Evolutionary conservation across 176 grass and related monocot species (phyloP).

Genomic region (Zea mays): DNA sequence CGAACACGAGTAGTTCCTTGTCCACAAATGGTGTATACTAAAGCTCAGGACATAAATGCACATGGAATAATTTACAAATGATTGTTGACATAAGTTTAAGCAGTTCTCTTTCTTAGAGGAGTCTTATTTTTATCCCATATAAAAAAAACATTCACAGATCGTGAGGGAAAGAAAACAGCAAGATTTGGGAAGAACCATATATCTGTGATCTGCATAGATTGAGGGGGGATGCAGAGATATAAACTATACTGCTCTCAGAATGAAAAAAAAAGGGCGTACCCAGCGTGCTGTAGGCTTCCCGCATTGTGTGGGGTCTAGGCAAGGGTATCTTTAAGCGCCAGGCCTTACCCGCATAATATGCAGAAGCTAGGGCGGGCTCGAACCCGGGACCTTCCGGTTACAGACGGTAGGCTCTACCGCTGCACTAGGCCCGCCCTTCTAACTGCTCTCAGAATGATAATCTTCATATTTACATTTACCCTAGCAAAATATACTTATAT

Average conservation of each 20-base stretch:
- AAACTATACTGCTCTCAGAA: not conserved
- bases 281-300: no score
- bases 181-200: not conserved
- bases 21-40: constrained; percentile 14
- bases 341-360: no score
- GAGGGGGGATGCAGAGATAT: not conserved
- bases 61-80: constrained; percentile 4
- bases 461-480: constrained; percentile 2
- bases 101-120: not conserved
- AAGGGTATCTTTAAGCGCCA: no score
- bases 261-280: no score
- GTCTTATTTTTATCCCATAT: constrained; percentile 7
- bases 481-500: not conserved
- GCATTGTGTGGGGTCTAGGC: no score
- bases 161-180: not conserved
- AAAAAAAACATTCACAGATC: not conserved
- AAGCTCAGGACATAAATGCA: constrained; percentile 22
- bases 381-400: no score
- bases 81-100: not conserved
- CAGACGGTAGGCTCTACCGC: no score
- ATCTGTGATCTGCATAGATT: not conserved
- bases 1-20: not conserved
- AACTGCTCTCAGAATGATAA: not conserved
- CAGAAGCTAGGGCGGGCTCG: no score
- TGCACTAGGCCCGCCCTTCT: no score